Percentiles rank a stretch among this genome's conserved stretches.
These are phyloP conservation scores for Backusella luteola DNA, from an alignment of 192 early-diverging fungal genomes.

Conservation along the genomic window DNA sequence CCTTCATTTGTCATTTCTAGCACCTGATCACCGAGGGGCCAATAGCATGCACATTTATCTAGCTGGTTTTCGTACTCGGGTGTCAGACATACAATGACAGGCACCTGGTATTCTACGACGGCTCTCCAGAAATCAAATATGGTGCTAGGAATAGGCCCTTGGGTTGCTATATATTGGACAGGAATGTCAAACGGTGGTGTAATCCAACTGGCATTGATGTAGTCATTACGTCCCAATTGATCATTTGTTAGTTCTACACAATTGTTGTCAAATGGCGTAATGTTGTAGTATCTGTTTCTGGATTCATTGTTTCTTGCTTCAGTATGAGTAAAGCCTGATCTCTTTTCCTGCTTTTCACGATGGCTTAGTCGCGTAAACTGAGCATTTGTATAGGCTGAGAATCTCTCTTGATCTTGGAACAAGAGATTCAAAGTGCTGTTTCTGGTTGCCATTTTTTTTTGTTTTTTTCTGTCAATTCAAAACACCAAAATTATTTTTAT, in stretches of 20 bases:
- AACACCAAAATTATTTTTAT: background rate
- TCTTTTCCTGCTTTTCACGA: constrained; percentile 2
- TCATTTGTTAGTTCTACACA: background rate
- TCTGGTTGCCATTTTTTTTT: background rate
- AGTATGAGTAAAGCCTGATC: background rate
- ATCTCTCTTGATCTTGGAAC: background rate
- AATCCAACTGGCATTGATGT: constrained; percentile 84
- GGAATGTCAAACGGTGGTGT: constrained; percentile 42
- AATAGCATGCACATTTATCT: constrained; percentile 84
- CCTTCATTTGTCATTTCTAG: constrained; percentile 5
- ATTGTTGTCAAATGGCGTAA: constrained; percentile 28
- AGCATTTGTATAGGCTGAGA: background rate
- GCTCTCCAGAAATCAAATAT: constrained; percentile 89
- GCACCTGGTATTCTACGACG: constrained; percentile 73
- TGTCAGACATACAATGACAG: constrained; percentile 89
- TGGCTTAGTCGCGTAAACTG: background rate
- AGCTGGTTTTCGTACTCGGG: constrained; percentile 66
- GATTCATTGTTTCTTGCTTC: background rate
- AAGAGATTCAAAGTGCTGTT: background rate
- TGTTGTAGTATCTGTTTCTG: constrained; percentile 42
- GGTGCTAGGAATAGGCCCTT: constrained; percentile 81
- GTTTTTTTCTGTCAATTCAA: background rate
- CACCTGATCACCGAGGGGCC: constrained; percentile 59
- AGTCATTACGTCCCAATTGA: constrained; percentile 27
- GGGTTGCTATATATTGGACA: constrained; percentile 78